Base-by-base conservation (phyloP, 768 basidiomycete species). In the Suillus subaureus region DNA sequence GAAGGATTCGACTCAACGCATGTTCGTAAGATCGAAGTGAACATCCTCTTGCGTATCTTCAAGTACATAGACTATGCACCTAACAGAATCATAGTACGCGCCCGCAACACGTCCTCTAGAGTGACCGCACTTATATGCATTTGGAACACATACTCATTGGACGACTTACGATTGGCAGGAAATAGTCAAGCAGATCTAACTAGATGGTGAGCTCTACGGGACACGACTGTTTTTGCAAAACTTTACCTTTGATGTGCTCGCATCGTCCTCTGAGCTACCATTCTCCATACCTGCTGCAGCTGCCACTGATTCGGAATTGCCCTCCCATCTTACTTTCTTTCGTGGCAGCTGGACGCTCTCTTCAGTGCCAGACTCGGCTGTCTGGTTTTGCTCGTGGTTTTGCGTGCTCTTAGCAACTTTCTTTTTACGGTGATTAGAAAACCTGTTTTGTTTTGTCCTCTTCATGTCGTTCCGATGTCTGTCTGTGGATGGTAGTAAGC, bases 21-120 rank as follows among this genome's bases (percentile, higher is more conserved):
- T 78, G 63, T 70, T 75, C 0, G 82, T 81, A 52, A 85, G 55
- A 69, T 87, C 85, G 64, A 85, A 89, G 73, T 92, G 90, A 0
- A 75, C 58, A n/a, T 84, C 87, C 70, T 95, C 93, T 67, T 85
- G 84, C 0, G 89, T 88, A 71, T 96, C 93, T 72, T 94, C 93
- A 23, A 95, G 83, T 6, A 92, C 82, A 70, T 84, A 89, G 55
- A 95, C 77, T 11, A 84, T 77, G 61, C 82, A 83, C 69, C 85
- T 89, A 28, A 81, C 68, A 12, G 90, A 87, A 69, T 94, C 88
- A 69, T 90, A 93, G 74, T 92, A 94, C 49, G 94, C 90, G 65
- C 87, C 87, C 12, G 89, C 93, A 40, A 93, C 68, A 43, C 83
- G 83, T 37, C 88, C 88, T 67, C 93, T 94, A 66, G 43, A 42